Evolutionary conservation across 495 filamentous ascomycete species (phyloP).

Genomic region (Penicillium nucicola): DNA sequence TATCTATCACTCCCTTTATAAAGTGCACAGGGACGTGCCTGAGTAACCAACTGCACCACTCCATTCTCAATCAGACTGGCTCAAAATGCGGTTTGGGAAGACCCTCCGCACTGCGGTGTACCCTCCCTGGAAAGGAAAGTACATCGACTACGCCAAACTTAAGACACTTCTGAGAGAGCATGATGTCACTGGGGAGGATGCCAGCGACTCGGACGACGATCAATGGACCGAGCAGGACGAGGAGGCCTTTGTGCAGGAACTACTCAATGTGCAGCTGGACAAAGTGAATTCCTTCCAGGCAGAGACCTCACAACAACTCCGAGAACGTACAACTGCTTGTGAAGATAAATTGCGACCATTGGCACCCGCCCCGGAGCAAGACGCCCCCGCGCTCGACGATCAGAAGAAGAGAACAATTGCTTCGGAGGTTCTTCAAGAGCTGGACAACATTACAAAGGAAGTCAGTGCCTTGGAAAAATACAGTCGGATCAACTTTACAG

Average conservation of each 20-base stretch:
- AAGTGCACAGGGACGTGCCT: background rate
- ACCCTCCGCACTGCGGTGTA: conserved; percentile 78
- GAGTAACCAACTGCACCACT: conserved; percentile 3
- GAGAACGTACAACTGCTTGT: conserved; percentile 60
- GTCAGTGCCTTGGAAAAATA: conserved; percentile 92
- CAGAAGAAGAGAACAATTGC: conserved; percentile 51
- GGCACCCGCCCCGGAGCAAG: conserved; percentile 28
- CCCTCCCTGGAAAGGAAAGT: conserved; percentile 84
- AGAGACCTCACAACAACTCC: conserved; percentile 66
- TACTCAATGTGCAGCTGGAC: conserved; percentile 90
- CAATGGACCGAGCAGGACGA: conserved; percentile 96
- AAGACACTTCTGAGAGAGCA: conserved; percentile 80
- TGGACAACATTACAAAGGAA: conserved; percentile 85
- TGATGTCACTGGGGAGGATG: conserved; percentile 48
- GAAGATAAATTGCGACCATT: conserved; percentile 50
- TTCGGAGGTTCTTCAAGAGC: conserved; percentile 68
- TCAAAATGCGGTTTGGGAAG: conserved; percentile 88
- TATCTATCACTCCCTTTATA: background rate
- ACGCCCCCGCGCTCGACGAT: conserved; percentile 29
- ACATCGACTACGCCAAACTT: conserved; percentile 92
- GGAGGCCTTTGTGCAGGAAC: conserved; percentile 86
- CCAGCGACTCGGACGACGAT: conserved; percentile 48
- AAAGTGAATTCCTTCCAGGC: conserved; percentile 91
- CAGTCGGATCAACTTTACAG: conserved; percentile 94
- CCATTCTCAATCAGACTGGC: conserved; percentile 4